These are phyloP conservation scores for Tolypocladium tundrense DNA, from an alignment of 2,329 filamentous ascomycete species.

Conservation along the genomic window DNA sequence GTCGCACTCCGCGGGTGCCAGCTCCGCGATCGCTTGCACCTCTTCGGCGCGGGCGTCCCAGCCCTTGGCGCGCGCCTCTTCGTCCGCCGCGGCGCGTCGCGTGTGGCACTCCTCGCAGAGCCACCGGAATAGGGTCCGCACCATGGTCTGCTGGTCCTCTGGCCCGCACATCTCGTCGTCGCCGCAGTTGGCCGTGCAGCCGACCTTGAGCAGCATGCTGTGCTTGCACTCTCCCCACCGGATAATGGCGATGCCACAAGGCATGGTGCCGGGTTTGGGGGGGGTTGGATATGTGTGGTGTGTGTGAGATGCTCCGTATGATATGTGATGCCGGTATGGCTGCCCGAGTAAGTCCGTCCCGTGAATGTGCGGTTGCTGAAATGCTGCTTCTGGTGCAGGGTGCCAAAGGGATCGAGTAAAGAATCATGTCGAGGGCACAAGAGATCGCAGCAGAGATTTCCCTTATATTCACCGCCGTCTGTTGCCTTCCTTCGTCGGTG, in stretches of 20 bases:
- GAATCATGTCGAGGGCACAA: too few relatives aligned
- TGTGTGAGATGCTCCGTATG: background rate
- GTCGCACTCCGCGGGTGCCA: background rate
- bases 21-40: too few relatives aligned
- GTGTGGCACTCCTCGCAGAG: conserved; percentile 16
- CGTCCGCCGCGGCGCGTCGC: conserved; percentile 1
- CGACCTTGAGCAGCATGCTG: conserved; percentile 14
- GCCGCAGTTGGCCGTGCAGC: conserved; percentile 15
- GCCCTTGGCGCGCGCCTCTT: conserved; percentile 2
- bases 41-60: conserved; percentile 4
- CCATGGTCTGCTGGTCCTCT: conserved; percentile 8
- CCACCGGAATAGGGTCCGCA: conserved; percentile 14
- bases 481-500: background rate
- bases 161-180: conserved; percentile 10
- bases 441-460: background rate
- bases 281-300: background rate
- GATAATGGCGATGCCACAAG: conserved; percentile 18
- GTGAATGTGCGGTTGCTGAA: too few relatives aligned
- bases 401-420: too few relatives aligned
- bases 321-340: background rate
- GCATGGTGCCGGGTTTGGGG: conserved; percentile 10
- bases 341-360: background rate
- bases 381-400: background rate
- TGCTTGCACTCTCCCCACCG: conserved; percentile 15
- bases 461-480: background rate